Evolutionary conservation across 257 asterid species (phyloP), one percentile per base, ranked within the genome.

Genomic region (Salvia splendens): DNA sequence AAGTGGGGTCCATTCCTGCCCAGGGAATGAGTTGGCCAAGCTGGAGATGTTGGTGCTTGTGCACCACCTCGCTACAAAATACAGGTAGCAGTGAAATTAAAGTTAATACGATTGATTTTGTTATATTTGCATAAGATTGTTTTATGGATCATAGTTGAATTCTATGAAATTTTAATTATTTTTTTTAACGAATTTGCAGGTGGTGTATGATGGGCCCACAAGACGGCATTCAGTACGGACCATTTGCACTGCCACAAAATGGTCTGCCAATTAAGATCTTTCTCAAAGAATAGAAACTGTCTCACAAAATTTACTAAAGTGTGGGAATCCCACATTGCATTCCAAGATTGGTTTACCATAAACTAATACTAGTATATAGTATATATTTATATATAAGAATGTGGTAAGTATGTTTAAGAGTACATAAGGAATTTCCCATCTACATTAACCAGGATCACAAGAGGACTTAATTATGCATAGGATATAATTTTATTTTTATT

Each of bases 11-110:
- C 98, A 93, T 53, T 71, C 99, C 4, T 93, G 99, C 59, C 97
- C 97, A 28, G 99, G 97, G 40, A 86, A 86, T 86, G 99, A 90
- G 73, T 73, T 93, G 71, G 97, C 99, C 64, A 93, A 90, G 88
- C 82, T 91, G 53, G 99, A 93, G 84, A 90, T 93, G 16, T 73
- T 93, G 78, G 84, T 93, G 33, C 80, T 93, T 47, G 69, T 90
- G 9, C 99, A 93, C 77, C 97, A 93, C 69, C 81, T 93, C 12
- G 88, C 96, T 81, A 93, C 99, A 52, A 90, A 90, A 65, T 93
- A 88, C 84, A 86, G 92, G 99, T 93, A 9, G 45, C n/a, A 86
- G 9, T 14, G 6, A 33, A 33, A 33, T 3, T 33, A 33, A 33
- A 33, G 38, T 33, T 33, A 24, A 24, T 24, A 24, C 3, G 30